phyloP scores from a whole-genome alignment of 1,284 basidiomycete genomes.

The Porogramme epimiltina region DNA sequence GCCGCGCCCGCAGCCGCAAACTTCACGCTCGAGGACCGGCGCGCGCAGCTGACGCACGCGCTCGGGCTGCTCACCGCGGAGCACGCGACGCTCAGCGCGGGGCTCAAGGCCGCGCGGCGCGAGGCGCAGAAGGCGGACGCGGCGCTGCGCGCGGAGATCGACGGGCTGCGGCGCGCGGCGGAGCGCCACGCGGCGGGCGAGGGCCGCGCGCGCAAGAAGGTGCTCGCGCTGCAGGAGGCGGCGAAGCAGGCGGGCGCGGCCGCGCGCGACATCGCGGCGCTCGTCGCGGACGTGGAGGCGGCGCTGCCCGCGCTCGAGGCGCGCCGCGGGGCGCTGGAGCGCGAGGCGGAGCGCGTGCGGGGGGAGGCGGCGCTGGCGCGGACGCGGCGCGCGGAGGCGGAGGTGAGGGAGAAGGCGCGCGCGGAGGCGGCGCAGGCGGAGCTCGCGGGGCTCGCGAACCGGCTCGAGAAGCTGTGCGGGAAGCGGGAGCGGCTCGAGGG shows the following conservation, averaged over 20 bases:
- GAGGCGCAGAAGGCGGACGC: slow-evolving; percentile 78
- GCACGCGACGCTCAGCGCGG: slow-evolving; percentile 56
- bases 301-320: slow-evolving; percentile 49
- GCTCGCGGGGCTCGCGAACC: slow-evolving; percentile 39
- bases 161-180: slow-evolving; percentile 68
- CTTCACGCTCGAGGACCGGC: slow-evolving; percentile 57
- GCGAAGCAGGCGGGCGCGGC: slow-evolving; percentile 66
- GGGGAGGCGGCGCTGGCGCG: slow-evolving; percentile 34
- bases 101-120: slow-evolving; percentile 68
- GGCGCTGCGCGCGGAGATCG: slow-evolving; percentile 72
- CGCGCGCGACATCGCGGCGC: slow-evolving; percentile 56
- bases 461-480: slow-evolving; percentile 54
- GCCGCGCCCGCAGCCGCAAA: slow-evolving; percentile 9
- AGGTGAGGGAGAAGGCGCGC: slow-evolving; percentile 43
- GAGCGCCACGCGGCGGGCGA: slow-evolving; percentile 71
- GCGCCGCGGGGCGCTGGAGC: slow-evolving; percentile 47
- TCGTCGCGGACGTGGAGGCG: slow-evolving; percentile 51
- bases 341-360: slow-evolving; percentile 44
- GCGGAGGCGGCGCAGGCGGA: slow-evolving; percentile 46
- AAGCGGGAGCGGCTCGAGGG: slow-evolving; percentile 61
- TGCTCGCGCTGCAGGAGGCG: slow-evolving; percentile 76
- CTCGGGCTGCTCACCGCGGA: slow-evolving; percentile 59
- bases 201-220: slow-evolving; percentile 70
- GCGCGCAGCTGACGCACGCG: slow-evolving; percentile 59
- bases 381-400: slow-evolving; percentile 37